phyloP scores from a whole-genome alignment of 371 early-diverging fungal species.

The Choanephora cucurbitarum region DNA sequence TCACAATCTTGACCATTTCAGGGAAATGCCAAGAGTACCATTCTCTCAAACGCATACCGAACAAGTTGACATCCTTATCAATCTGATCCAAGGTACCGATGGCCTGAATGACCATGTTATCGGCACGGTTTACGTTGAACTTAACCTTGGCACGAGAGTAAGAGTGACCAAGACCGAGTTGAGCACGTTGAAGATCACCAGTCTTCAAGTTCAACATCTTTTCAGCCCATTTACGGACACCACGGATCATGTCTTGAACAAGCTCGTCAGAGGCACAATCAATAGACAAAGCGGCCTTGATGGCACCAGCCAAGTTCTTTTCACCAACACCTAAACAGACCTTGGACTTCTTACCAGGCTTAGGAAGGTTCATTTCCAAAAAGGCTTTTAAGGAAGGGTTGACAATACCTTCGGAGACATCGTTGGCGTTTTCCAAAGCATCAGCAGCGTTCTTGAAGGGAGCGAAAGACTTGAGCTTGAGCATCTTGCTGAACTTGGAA shows the following conservation, averaged over 20 bases:
- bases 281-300: slow-evolving; percentile 78
- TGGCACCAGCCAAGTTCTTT: slow-evolving; percentile 87
- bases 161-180: slow-evolving; percentile 96
- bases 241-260: slow-evolving; percentile 90
- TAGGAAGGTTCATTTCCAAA: slow-evolving; percentile 91
- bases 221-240: slow-evolving; percentile 88
- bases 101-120: slow-evolving; percentile 95
- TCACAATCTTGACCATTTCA: slow-evolving; percentile 93
- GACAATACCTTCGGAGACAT: slow-evolving; percentile 94
- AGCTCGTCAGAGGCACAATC: slow-evolving; percentile 82
- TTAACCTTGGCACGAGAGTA: slow-evolving; percentile 98
- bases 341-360: slow-evolving; percentile 71
- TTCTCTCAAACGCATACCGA: slow-evolving; percentile 89
- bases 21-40: slow-evolving; percentile 99
- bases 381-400: slow-evolving; percentile 87
- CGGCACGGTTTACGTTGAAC: slow-evolving; percentile 94
- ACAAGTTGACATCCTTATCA: slow-evolving; percentile 95
- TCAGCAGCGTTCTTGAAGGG: slow-evolving; percentile 97
- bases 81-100: slow-evolving; percentile 90
- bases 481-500: slow-evolving; percentile 86
- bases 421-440: slow-evolving; percentile 97
- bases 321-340: slow-evolving; percentile 92
- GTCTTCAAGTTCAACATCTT: slow-evolving; percentile 87
- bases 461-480: slow-evolving; percentile 91
- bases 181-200: slow-evolving; percentile 91